phyloP scores from a whole-genome alignment of 2,329 filamentous ascomycete genomes.

The Pseudocercospora fuligena region DNA sequence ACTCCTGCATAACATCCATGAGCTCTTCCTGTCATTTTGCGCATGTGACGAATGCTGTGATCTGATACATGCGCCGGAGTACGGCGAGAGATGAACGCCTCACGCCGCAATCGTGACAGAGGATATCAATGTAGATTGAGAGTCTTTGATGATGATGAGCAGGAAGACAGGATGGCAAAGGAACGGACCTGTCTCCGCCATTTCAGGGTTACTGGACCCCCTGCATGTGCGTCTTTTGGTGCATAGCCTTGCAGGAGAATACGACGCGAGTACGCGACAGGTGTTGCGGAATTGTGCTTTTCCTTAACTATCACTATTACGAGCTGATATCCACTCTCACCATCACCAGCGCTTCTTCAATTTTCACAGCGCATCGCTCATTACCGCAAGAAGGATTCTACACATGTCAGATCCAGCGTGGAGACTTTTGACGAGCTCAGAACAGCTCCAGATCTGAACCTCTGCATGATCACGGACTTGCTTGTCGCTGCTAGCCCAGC shows the following conservation, averaged over 20 bases:
- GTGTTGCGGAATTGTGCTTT: no score
- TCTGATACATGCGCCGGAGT: not conserved
- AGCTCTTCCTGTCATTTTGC: not conserved
- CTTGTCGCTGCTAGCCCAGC: conserved; percentile 19
- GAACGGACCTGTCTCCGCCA: not conserved
- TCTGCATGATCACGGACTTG: conserved; percentile 9
- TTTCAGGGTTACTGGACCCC: not conserved
- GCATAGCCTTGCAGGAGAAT: not conserved
- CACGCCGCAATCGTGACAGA: not conserved
- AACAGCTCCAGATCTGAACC: not conserved
- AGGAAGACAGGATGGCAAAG: not conserved
- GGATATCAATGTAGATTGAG: not conserved
- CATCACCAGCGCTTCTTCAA: not conserved
- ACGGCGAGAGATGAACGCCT: not conserved
- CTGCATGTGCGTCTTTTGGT: not conserved
- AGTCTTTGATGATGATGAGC: not conserved
- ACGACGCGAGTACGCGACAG: not conserved
- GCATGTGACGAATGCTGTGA: conserved; percentile 12
- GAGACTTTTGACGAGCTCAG: not conserved
- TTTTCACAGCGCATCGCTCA: not conserved
- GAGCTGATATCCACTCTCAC: not conserved
- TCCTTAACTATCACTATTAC: not conserved
- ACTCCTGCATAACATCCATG: conserved; percentile 12
- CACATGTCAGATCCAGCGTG: not conserved
- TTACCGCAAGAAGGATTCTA: not conserved